Evolutionary conservation across 2,329 filamentous ascomycete genomes (phyloP).

Genomic region (Aspergillus tubingensis): DNA sequence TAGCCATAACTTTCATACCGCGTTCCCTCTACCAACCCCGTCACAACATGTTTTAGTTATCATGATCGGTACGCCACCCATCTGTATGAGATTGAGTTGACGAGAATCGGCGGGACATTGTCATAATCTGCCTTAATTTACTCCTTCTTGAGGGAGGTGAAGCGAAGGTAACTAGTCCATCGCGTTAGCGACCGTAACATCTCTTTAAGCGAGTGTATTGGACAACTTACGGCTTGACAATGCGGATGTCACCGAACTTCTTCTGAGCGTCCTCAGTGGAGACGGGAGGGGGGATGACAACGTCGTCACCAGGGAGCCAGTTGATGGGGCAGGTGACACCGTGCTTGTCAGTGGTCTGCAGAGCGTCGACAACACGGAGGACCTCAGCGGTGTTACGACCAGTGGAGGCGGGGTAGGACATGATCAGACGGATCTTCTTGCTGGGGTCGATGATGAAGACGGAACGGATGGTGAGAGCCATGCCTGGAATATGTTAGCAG

Average conservation of each 20-base stretch:
- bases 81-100: not conserved
- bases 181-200: constrained; percentile 5
- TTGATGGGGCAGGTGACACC: constrained; percentile 87
- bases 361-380: constrained; percentile 75
- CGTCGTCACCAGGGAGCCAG: constrained; percentile 86
- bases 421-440: constrained; percentile 91
- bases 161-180: constrained; percentile 38
- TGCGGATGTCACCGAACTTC: constrained; percentile 74
- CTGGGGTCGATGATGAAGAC: constrained; percentile 94
- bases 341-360: constrained; percentile 86
- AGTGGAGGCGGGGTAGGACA: constrained; percentile 89
- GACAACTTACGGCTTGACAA: constrained; percentile 58
- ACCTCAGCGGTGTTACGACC: constrained; percentile 82
- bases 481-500: constrained; percentile 35
- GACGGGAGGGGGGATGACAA: constrained; percentile 84
- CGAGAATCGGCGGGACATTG: not conserved
- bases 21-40: not conserved
- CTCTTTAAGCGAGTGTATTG: not conserved
- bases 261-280: constrained; percentile 83
- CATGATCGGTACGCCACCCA: not conserved
- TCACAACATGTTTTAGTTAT: not conserved
- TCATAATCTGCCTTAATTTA: constrained; percentile 21
- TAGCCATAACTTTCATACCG: constrained; percentile 3
- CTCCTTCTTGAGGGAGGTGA: constrained; percentile 38
- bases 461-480: constrained; percentile 91